Evolutionary conservation across 2,329 filamentous ascomycete species (phyloP), one percentile per base, ranked within the genome.

Genomic region (Trichoderma afroharzianum): DNA sequence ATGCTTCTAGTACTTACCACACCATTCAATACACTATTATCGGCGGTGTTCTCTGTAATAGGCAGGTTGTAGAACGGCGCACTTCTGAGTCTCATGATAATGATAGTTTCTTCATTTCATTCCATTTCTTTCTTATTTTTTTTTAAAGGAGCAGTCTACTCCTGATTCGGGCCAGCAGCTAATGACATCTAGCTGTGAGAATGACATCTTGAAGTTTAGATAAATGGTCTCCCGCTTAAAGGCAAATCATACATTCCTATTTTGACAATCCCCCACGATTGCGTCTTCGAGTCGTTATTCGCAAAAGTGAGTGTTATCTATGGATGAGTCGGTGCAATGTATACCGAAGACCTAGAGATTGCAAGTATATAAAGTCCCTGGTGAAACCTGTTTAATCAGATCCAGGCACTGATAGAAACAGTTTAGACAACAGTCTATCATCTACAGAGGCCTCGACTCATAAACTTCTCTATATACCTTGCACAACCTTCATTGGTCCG

Each of bases 211-310:
- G 8, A 39, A 57, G 21, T 33, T 39, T 30, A 15, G 32, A 39
- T 50, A 36, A 28, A 28, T 28, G 14, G 15, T 9, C 30, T 64
- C 62, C 21, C 24, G 21, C 26, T 39, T 28, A 24, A 53, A 57
- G 24, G 21, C n/a, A 30, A 6, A 67, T 67, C 32, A 12, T 67
- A 67, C 63, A 67, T 57, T 67, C 63, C 63, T 67, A 57, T 67
- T 67, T 67, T 32, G 63, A 67, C 57, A 15, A 39, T 18, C 21
- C n/a, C 24, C 36, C 4, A 36, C 59, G 59, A 43, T 67, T 39
- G 50, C 50, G 28, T 57, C 24, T 30, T 57, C 9, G 24, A 26
- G 15, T 12, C 47, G n/a, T 39, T 39, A 21, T 55, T 53, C 18
- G 28, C 21, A 28, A 15, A 28, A 39, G 2, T 39, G 50, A 57